phyloP scores from a whole-genome alignment of 345 rosid species.

The Eucalyptus lansdowneana region DNA sequence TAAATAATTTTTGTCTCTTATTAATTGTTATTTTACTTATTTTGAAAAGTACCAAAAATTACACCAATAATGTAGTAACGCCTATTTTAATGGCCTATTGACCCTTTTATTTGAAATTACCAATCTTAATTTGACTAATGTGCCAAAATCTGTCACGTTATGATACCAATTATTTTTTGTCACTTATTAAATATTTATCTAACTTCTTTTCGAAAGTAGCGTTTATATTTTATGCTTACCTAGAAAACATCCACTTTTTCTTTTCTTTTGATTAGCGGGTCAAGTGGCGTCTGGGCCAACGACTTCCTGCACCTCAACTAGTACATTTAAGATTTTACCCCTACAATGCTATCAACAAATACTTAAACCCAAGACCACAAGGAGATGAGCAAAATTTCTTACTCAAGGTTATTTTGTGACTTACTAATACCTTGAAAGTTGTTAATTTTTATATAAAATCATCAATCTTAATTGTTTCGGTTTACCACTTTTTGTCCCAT shows the following conservation, averaged over 20 bases:
- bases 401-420: not conserved
- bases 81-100: not conserved
- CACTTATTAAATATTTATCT: not conserved
- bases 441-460: not conserved
- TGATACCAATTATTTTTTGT: not conserved
- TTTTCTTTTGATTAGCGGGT: no score
- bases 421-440: not conserved
- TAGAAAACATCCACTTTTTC: no score
- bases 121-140: not conserved
- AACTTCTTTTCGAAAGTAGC: no score
- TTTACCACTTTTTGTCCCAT: not conserved
- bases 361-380: no score
- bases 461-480: not conserved
- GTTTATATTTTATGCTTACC: no score
- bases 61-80: not conserved
- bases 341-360: no score
- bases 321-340: no score
- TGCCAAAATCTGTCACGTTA: not conserved
- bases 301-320: no score
- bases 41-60: not conserved
- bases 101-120: not conserved
- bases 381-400: no score
- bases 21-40: not conserved
- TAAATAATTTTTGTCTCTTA: not conserved
- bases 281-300: no score